Evolutionary conservation across 1,284 basidiomycete genomes (phyloP), one percentile per base, ranked within the genome.

Genomic region (Ceratobasidium sp.): DNA sequence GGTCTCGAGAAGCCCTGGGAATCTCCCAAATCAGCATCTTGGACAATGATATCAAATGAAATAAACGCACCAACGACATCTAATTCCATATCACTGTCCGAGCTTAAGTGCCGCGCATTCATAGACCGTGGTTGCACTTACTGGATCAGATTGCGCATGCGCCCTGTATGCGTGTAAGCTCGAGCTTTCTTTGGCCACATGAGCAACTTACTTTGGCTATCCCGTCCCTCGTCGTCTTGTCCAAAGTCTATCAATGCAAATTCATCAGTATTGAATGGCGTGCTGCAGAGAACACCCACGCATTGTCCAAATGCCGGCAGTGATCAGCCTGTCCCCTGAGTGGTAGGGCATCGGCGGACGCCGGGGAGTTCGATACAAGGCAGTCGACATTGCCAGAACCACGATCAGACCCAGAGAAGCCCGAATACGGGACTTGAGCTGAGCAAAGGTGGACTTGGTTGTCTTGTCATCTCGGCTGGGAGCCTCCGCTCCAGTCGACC

Each of bases 301-400:
- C 31, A 96, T 83, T 0, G 95, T 96, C 93, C 93, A 96, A 69
- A 97, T 95, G 0, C 93, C 95, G 10, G 91, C 89, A n/a, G 89
- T 90, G 52, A 96, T 81, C 22, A 93, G 82, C 22, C 91, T 82
- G 10, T 89, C 83, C 4, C 84, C 86, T 7, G 87, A 79, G 70
- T 87, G 86, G 78, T 87, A 87, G 1, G 93, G 92, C 47, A 75
- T 77, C 0, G 85, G 81, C 34, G 82, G 76, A 3, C 78, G 72
- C 10, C 76, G 77, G 0, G 88, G 87, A 74, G 82, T 80, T 35
- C 81, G 82, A 69, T 86, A 85, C 15, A 88, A 72, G 2, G 86
- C 84, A 8, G 81, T 80, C 7, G 88, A 77, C 25, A 88, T 77
- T 17, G 87, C 85, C 3, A 82, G 68, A 1, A 86, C 74, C 0